Percentiles rank a stretch among this genome's conserved stretches.
Evolutionary conservation across 306 rosid species (phyloP).

Genomic region (Dryas alaskensis): DNA sequence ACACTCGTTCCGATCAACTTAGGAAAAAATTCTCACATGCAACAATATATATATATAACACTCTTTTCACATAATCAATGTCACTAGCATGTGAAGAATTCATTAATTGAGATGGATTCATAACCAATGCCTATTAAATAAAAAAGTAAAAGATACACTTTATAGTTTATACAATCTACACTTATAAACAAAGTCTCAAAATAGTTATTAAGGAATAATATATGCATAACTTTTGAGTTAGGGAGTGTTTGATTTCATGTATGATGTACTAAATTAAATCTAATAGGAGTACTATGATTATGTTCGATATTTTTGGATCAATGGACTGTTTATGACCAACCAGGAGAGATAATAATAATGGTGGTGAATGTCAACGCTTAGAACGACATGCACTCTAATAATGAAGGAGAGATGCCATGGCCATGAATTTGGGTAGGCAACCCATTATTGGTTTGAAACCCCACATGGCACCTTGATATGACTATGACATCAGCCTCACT

Average conservation of each 20-base stretch:
- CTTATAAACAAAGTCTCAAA: no score
- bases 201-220: no score
- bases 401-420: background rate
- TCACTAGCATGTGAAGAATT: no score
- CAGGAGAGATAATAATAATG: conserved; percentile 1
- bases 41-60: no score
- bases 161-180: no score
- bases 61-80: no score
- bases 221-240: background rate
- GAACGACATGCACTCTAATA: conserved; percentile 1
- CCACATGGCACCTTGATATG: conserved; percentile 23
- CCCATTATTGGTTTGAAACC: background rate
- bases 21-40: no score
- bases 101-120: no score
- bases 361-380: conserved; percentile 40
- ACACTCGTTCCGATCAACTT: no score
- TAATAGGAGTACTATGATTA: background rate
- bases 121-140: no score
- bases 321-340: background rate
- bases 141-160: no score
- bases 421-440: conserved; percentile 23
- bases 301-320: background rate
- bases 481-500: conserved; percentile 20
- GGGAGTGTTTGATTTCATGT: conserved; percentile 13
- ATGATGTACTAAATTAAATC: background rate